phyloP scores from a whole-genome alignment of 306 rosid genomes.

The Hippophae gyantsensis region DNA sequence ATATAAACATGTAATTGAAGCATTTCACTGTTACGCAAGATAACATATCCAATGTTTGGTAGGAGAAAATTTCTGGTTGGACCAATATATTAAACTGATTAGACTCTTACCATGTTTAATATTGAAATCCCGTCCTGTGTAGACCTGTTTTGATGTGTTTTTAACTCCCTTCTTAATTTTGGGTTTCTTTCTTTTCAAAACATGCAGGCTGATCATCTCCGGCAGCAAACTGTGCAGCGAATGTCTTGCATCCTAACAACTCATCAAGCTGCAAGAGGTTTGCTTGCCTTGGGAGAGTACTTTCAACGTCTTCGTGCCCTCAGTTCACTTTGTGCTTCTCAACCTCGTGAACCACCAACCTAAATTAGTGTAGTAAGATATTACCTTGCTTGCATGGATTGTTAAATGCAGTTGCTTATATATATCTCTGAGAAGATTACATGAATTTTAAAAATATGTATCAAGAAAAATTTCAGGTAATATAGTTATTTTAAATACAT shows the following conservation, averaged over 20 bases:
- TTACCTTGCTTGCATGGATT: neutral
- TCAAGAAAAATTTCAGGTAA: slow-evolving; percentile 6
- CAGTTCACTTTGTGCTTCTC: slow-evolving; percentile 65
- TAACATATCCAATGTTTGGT: no score
- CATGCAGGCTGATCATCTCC: slow-evolving; percentile 73
- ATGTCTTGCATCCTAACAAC: slow-evolving; percentile 50
- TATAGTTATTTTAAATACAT: neutral
- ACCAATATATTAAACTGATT: no score
- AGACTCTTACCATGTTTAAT: no score
- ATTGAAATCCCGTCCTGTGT: no score
- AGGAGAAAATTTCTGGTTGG: no score
- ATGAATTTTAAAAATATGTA: slow-evolving; percentile 4
- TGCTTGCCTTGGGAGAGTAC: slow-evolving; percentile 72
- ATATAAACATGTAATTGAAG: neutral
- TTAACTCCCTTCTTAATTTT: no score
- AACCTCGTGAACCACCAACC: slow-evolving; percentile 29
- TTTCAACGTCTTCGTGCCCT: slow-evolving; percentile 65
- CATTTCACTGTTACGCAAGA: neutral
- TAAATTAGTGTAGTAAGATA: neutral
- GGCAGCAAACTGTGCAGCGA: slow-evolving; percentile 59
- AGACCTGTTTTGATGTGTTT: no score
- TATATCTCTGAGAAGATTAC: neutral
- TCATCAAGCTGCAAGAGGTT: slow-evolving; percentile 56
- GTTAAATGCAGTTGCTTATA: slow-evolving; percentile 3
- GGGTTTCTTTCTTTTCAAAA: slow-evolving; percentile 1